phyloP scores from a whole-genome alignment of 2,329 filamentous ascomycete species.

The Xylariaceae sp. region DNA sequence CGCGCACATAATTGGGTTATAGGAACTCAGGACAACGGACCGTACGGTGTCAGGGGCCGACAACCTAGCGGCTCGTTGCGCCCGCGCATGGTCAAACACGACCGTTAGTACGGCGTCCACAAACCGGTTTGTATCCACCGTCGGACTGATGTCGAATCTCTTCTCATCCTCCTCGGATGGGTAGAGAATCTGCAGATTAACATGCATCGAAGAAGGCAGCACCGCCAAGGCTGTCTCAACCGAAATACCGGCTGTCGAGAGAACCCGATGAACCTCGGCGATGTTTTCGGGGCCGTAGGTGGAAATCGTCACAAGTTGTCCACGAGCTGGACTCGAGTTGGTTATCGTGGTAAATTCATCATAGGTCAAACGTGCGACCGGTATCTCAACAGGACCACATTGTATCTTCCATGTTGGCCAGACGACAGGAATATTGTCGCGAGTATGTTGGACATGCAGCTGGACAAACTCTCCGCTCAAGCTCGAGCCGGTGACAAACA shows the following conservation, averaged over 20 bases:
- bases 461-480: conserved; percentile 92
- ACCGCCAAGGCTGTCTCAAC: conserved; percentile 70
- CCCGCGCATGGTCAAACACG: conserved; percentile 86
- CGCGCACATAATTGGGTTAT: conserved; percentile 83
- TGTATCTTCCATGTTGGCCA: conserved; percentile 80
- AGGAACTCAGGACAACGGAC: conserved; percentile 90
- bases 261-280: conserved; percentile 62
- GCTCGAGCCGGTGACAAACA: conserved; percentile 90
- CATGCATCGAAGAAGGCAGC: conserved; percentile 73
- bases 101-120: conserved; percentile 77
- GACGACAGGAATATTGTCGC: conserved; percentile 78
- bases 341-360: conserved; percentile 61
- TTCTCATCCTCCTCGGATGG: conserved; percentile 71
- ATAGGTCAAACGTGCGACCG: conserved; percentile 72
- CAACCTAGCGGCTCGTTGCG: conserved; percentile 55
- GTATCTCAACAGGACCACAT: conserved; percentile 72
- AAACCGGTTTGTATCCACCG: conserved; percentile 77
- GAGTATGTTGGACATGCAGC: conserved; percentile 85
- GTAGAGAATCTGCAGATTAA: conserved; percentile 90
- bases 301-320: conserved; percentile 40
- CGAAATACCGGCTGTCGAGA: conserved; percentile 73
- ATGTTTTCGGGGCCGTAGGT: conserved; percentile 49
- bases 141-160: conserved; percentile 62
- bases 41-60: conserved; percentile 67
- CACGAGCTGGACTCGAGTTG: conserved; percentile 38